These are phyloP conservation scores for Dendrothele bispora DNA, from an alignment of 768 basidiomycete genomes.

Conservation along the genomic window DNA sequence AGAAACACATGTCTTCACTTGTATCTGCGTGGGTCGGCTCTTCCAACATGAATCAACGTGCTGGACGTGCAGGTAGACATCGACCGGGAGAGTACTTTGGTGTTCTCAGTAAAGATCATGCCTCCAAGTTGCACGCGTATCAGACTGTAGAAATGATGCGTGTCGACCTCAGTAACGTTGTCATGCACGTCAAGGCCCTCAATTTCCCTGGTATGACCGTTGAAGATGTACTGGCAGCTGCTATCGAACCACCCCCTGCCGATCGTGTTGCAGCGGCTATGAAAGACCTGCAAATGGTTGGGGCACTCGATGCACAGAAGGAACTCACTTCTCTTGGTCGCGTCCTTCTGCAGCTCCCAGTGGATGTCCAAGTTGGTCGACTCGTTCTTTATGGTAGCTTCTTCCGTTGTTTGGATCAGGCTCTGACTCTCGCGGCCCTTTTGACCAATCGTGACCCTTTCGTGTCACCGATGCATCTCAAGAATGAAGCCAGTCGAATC, in stretches of 20 bases:
- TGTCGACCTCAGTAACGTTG: slow-evolving; percentile 84
- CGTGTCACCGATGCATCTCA: slow-evolving; percentile 76
- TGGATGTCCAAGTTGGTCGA: slow-evolving; percentile 88
- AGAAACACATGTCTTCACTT: slow-evolving; percentile 84
- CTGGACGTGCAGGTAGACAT: slow-evolving; percentile 90
- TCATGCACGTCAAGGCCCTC: slow-evolving; percentile 95
- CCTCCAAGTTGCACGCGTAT: slow-evolving; percentile 65
- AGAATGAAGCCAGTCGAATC: slow-evolving; percentile 63
- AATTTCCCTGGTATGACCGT: slow-evolving; percentile 85
- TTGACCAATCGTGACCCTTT: slow-evolving; percentile 91
- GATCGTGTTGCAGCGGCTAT: slow-evolving; percentile 80
- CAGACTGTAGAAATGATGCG: slow-evolving; percentile 96
- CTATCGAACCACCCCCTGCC: slow-evolving; percentile 86
- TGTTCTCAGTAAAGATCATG: slow-evolving; percentile 65
- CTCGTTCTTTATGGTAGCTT: slow-evolving; percentile 88
- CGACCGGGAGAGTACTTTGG: slow-evolving; percentile 90
- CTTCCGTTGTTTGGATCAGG: slow-evolving; percentile 89
- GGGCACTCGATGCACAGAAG: slow-evolving; percentile 76
- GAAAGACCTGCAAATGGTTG: slow-evolving; percentile 77
- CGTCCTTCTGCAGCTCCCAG: slow-evolving; percentile 85
- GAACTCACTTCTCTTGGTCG: slow-evolving; percentile 85
- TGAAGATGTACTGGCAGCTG: slow-evolving; percentile 80
- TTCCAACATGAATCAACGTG: slow-evolving; percentile 89
- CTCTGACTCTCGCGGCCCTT: slow-evolving; percentile 89
- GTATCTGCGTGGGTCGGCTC: slow-evolving; percentile 90